Base-by-base conservation (phyloP, 805 yeast genomes). In the Nematodospora valgi region DNA sequence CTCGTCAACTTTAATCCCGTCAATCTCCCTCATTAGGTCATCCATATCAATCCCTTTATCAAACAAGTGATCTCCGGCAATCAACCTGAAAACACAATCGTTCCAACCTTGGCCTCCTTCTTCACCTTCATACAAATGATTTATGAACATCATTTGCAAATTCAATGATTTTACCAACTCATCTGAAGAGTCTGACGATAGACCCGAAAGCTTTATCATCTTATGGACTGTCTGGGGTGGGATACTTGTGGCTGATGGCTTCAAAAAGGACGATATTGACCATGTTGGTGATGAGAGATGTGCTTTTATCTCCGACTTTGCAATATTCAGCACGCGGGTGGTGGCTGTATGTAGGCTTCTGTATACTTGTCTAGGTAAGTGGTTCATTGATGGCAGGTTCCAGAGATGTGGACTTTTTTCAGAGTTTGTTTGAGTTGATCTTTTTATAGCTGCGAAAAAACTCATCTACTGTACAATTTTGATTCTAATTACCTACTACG, bases 131-230 rank as follows among this genome's bases (percentile, higher is more conserved):
- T 62, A 62, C 27, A 67, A 51, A 23, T 56, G 53, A 22, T 53
- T 44, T 20, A 66, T 56, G 41, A 67, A 58, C 14, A 48, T 54
- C 52, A 67, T 54, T 40, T 66, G 72, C n/a, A 49, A 39, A 37
- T 52, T 50, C 37, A 67, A 51, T 2, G 68, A 56, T 10, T 39
- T 32, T 5, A 47, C 38, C 38, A 61, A 46, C 24, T n/a, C n/a
- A 32, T 29, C 32, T 9, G 30, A 13, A 14, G 37, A 23, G 6
- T 20, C 32, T 13, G 35, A 7, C 7, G 47, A 45, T 13, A 67
- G 41, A 2, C 70, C 72, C 6, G 71, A 63, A 23, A 64, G 33
- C 30, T 47, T 46, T 15, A 63, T 51, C 46, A 63, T 49, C 43
- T 62, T 64, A 13, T 29, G 23, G 7, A 31, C 37, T 1, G 24